Evolutionary conservation across 2,329 filamentous ascomycete species (phyloP).

Genomic region (Penicillium sp.): DNA sequence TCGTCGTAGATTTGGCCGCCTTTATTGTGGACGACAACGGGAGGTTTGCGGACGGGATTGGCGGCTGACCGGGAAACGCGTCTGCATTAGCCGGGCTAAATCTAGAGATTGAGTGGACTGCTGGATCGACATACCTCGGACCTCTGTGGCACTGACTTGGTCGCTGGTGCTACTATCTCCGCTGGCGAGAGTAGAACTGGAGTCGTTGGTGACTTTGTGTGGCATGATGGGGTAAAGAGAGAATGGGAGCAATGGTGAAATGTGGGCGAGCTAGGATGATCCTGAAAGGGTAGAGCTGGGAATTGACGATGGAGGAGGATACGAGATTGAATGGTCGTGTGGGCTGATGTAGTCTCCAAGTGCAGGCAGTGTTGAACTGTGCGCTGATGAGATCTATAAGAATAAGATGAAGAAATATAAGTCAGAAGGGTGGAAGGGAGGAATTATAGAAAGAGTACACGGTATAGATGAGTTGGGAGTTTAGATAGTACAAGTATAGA

Average conservation of each 20-base stretch:
- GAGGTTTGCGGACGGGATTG: constrained; percentile 39
- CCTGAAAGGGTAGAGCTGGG: constrained; percentile 3
- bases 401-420: constrained; percentile 10
- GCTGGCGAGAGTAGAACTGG: constrained; percentile 41
- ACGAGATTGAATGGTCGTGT: constrained; percentile 6
- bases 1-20: constrained; percentile 43
- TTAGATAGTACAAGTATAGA: background rate
- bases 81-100: constrained; percentile 29
- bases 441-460: background rate
- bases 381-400: constrained; percentile 22
- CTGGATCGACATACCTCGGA: constrained; percentile 35
- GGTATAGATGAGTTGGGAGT: background rate
- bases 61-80: constrained; percentile 20
- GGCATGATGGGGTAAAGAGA: constrained; percentile 34
- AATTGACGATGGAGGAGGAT: constrained; percentile 4
- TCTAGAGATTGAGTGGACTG: constrained; percentile 29
- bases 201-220: constrained; percentile 41
- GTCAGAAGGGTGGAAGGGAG: constrained; percentile 5
- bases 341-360: constrained; percentile 16
- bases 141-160: constrained; percentile 35
- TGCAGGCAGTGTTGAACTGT: constrained; percentile 31
- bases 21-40: constrained; percentile 41
- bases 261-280: constrained; percentile 1
- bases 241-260: background rate
- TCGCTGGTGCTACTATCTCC: constrained; percentile 34